Percentiles rank a stretch among this genome's conserved stretches.
Evolutionary conservation across 2,329 filamentous ascomycete genomes (phyloP).

Genomic region (Fusarium nanum): DNA sequence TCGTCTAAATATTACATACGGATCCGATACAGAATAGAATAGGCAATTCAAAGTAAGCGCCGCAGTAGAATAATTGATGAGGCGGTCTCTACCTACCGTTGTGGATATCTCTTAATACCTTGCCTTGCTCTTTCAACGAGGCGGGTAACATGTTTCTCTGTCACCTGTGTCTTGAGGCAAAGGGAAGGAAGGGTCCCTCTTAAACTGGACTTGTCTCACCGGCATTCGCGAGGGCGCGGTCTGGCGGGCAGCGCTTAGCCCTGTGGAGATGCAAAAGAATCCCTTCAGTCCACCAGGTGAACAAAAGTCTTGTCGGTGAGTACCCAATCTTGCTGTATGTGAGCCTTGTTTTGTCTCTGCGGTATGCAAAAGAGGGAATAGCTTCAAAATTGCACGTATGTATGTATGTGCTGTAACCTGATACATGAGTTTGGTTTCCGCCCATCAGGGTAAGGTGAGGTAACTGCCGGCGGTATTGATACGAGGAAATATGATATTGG

Average conservation of each 20-base stretch:
- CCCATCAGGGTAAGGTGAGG: constrained; percentile 11
- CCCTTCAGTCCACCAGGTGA: neutral
- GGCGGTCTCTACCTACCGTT: constrained; percentile 1
- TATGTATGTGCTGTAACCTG: constrained; percentile 38
- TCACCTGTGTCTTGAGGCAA: neutral
- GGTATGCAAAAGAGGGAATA: constrained; percentile 1
- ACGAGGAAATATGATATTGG: neutral
- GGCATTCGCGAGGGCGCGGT: constrained; percentile 27
- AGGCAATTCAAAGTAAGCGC: neutral
- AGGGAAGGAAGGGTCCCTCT: neutral
- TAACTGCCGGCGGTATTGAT: constrained; percentile 29
- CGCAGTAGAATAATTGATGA: neutral
- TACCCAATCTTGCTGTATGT: constrained; percentile 20
- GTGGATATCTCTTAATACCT: neutral
- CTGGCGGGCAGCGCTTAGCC: constrained; percentile 29
- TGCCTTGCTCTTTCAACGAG: neutral
- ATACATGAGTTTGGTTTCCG: constrained; percentile 5
- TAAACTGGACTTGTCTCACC: constrained; percentile 1
- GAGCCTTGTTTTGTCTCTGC: constrained; percentile 3
- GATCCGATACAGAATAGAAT: neutral
- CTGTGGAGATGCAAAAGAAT: neutral
- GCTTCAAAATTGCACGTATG: neutral
- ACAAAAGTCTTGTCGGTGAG: constrained; percentile 30
- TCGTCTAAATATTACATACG: neutral
- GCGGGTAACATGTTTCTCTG: neutral